phyloP scores from a whole-genome alignment of 2,329 filamentous ascomycete genomes.

The Phialocephala sp. region DNA sequence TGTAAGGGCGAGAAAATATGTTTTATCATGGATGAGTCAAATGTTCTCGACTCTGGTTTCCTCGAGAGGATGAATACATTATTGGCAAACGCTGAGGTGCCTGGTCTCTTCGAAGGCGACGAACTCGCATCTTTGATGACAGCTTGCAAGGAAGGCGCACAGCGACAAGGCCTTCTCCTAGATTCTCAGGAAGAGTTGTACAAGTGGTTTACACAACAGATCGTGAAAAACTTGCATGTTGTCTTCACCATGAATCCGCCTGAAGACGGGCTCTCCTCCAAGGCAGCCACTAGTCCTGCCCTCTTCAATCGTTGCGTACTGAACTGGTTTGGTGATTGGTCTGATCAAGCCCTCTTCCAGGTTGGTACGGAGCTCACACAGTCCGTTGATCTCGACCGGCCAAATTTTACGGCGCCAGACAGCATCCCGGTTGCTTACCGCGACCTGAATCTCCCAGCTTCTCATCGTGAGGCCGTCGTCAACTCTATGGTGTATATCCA shows the following conservation, averaged over 20 bases:
- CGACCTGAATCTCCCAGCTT: constrained; percentile 81
- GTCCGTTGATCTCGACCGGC: constrained; percentile 91
- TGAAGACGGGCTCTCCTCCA: constrained; percentile 90
- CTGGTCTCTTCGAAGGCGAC: constrained; percentile 98
- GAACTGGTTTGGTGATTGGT: constrained; percentile 99
- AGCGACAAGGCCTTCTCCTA: constrained; percentile 90
- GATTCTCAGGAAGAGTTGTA: constrained; percentile 99
- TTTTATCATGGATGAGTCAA: constrained; percentile 99
- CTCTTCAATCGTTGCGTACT: constrained; percentile 99
- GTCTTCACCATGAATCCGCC: constrained; percentile 99
- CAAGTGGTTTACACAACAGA: constrained; percentile 99
- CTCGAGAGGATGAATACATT: constrained; percentile 99
- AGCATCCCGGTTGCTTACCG: constrained; percentile 93
- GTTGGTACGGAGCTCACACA: constrained; percentile 95
- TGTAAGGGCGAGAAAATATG: constrained; percentile 99
- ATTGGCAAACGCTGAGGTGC: constrained; percentile 98
- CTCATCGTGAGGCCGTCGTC: constrained; percentile 88
- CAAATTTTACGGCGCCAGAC: constrained; percentile 85
- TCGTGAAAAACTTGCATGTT: constrained; percentile 98
- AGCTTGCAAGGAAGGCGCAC: constrained; percentile 96
- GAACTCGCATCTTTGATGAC: constrained; percentile 99
- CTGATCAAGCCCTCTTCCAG: constrained; percentile 97
- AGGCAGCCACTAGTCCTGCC: constrained; percentile 95
- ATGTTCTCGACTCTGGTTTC: constrained; percentile 98
- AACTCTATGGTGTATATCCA: constrained; percentile 99